phyloP scores from a whole-genome alignment of 2,329 filamentous ascomycete species.

The Talaromyces verruculosus region DNA sequence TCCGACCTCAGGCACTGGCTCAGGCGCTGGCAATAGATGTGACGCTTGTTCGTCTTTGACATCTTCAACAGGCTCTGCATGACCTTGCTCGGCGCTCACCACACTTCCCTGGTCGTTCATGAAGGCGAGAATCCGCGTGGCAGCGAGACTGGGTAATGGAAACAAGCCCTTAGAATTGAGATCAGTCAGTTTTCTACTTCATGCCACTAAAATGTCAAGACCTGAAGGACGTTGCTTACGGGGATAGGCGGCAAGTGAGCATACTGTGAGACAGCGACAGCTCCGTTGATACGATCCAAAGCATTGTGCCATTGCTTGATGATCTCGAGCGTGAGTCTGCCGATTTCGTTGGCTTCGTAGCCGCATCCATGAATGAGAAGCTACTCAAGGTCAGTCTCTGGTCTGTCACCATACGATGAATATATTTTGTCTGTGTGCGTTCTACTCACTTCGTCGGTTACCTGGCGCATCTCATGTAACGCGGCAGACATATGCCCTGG shows the following conservation, averaged over 20 bases:
- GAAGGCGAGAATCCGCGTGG: neutral
- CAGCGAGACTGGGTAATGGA: neutral
- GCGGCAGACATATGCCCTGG: neutral
- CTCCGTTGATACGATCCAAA: constrained; percentile 25
- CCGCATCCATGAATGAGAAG: constrained; percentile 8
- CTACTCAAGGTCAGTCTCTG: constrained; percentile 14
- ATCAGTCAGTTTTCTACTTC: neutral
- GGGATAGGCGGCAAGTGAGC: neutral
- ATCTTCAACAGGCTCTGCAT: neutral
- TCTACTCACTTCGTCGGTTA: neutral
- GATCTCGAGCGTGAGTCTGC: constrained; percentile 27
- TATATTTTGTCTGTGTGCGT: neutral
- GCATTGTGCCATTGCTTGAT: constrained; percentile 28
- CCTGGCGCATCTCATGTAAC: neutral
- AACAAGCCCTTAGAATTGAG: neutral
- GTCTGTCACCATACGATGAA: neutral
- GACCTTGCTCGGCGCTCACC: neutral
- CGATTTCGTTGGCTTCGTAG: constrained; percentile 29
- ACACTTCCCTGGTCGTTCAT: neutral
- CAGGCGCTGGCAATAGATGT: neutral
- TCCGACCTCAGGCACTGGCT: neutral
- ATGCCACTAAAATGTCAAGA: neutral
- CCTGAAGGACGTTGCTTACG: neutral
- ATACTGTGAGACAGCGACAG: neutral
- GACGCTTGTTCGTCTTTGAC: neutral